Conservation (phyloP, 2,329 filamentous ascomycete genomes). For the Calonectria henricotiae region DNA sequence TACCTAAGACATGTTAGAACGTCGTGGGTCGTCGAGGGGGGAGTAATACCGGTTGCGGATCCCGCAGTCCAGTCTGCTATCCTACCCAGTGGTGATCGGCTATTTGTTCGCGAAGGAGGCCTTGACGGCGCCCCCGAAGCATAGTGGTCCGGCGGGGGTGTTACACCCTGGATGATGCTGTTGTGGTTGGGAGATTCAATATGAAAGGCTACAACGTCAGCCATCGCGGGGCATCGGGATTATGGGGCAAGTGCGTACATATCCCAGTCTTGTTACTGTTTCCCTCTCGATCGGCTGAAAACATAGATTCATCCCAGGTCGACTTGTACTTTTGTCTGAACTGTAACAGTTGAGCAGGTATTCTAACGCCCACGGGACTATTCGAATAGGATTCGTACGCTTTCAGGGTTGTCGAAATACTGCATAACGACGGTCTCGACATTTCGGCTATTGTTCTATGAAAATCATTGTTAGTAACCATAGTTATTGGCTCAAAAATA, state of each 20-base stretch:
- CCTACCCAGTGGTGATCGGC: conserved; percentile 71
- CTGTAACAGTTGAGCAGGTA: conserved; percentile 53
- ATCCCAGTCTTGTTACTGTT: conserved; percentile 61
- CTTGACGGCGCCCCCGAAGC: conserved; percentile 69
- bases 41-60: conserved; percentile 61
- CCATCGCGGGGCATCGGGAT: conserved; percentile 28
- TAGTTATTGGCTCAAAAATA: background rate
- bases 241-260: conserved; percentile 57
- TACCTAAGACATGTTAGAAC: conserved; percentile 56
- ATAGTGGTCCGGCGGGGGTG: conserved; percentile 61
- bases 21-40: conserved; percentile 39
- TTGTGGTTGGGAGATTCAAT: conserved; percentile 69
- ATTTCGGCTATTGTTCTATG: conserved; percentile 63
- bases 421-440: conserved; percentile 68
- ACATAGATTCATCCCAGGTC: conserved; percentile 72
- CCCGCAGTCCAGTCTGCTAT: conserved; percentile 66
- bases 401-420: conserved; percentile 66
- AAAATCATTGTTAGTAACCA: conserved; percentile 17
- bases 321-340: conserved; percentile 65
- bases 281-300: conserved; percentile 70
- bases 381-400: conserved; percentile 47
- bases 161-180: conserved; percentile 62
- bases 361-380: conserved; percentile 24
- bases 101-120: conserved; percentile 75
- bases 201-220: conserved; percentile 66